Percentiles rank a stretch among this genome's conserved stretches.
These are phyloP conservation scores for Macrophomina pseudophaseolina DNA, from an alignment of 2,329 filamentous ascomycete genomes.

Conservation along the genomic window DNA sequence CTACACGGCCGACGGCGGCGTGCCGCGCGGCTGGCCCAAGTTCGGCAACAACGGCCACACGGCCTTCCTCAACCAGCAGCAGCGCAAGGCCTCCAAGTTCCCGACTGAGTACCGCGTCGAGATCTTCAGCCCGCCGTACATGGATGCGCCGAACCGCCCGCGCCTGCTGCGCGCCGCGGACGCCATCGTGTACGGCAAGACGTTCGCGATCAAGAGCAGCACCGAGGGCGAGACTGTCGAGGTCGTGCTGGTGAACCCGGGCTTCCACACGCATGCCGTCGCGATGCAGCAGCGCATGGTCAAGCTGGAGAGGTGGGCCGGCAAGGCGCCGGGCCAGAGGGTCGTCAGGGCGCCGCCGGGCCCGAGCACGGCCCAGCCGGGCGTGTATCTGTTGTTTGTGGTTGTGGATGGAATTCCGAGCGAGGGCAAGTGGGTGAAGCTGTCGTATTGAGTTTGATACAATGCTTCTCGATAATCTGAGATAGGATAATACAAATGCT, in stretches of 20 bases:
- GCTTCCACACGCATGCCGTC: constrained; percentile 60
- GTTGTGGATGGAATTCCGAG: constrained; percentile 55
- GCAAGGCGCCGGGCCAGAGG: not conserved
- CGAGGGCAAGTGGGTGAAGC: constrained; percentile 50
- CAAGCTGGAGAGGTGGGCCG: constrained; percentile 44
- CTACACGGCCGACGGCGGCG: constrained; percentile 44
- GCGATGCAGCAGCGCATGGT: constrained; percentile 62
- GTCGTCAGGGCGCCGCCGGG: constrained; percentile 50
- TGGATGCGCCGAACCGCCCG: constrained; percentile 53
- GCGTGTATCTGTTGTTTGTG: constrained; percentile 61
- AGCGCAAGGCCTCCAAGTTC: constrained; percentile 35
- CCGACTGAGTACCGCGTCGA: constrained; percentile 62
- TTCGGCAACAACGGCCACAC: constrained; percentile 24
- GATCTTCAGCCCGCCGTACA: constrained; percentile 60
- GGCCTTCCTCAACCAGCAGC: constrained; percentile 23
- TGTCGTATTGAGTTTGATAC: constrained; percentile 8
- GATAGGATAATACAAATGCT: no score
- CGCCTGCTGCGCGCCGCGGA: constrained; percentile 47
- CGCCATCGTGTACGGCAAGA: constrained; percentile 44
- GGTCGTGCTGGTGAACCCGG: constrained; percentile 56
- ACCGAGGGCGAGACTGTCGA: constrained; percentile 45
- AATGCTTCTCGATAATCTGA: no score
- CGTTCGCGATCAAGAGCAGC: constrained; percentile 50
- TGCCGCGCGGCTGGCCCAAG: constrained; percentile 17
- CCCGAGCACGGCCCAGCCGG: constrained; percentile 57